Evolutionary conservation across 2,329 filamentous ascomycete genomes (phyloP).

Genomic region (Aspergillus viridinutans): DNA sequence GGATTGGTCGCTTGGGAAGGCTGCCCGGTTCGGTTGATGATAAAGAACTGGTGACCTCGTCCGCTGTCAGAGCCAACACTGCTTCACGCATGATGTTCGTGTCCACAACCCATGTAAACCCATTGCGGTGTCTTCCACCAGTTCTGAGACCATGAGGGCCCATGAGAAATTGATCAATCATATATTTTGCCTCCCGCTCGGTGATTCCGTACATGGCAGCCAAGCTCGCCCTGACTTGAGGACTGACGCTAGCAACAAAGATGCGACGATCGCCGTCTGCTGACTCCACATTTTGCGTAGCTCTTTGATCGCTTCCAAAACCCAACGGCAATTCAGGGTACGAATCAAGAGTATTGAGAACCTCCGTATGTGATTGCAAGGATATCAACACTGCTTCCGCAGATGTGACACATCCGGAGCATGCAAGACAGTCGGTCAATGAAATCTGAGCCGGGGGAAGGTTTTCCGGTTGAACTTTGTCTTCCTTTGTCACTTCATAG

Average conservation of each 20-base stretch:
- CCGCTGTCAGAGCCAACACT: slow-evolving; percentile 72
- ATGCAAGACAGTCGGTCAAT: slow-evolving; percentile 93
- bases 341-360: slow-evolving; percentile 74
- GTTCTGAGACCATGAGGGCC: slow-evolving; percentile 64
- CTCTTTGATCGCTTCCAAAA: slow-evolving; percentile 16
- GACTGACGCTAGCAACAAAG: slow-evolving; percentile 89
- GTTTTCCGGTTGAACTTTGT: slow-evolving; percentile 58
- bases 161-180: slow-evolving; percentile 76
- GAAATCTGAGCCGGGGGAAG: slow-evolving; percentile 83
- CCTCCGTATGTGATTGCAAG: slow-evolving; percentile 88
- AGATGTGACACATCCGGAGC: slow-evolving; percentile 94
- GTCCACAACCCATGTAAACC: slow-evolving; percentile 85
- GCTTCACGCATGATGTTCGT: slow-evolving; percentile 80
- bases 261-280: slow-evolving; percentile 56
- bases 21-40: slow-evolving; percentile 13
- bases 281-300: slow-evolving; percentile 44
- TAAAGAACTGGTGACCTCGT: slow-evolving; percentile 58
- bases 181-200: slow-evolving; percentile 68
- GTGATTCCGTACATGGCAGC: slow-evolving; percentile 77
- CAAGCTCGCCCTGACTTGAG: slow-evolving; percentile 83
- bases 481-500: slow-evolving; percentile 92
- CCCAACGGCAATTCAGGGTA: slow-evolving; percentile 41
- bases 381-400: slow-evolving; percentile 96
- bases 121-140: slow-evolving; percentile 68
- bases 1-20: slow-evolving; percentile 41